Evolutionary conservation across 371 early-diverging fungal genomes (phyloP).

Genomic region (Phascolomyces articulosus): DNA sequence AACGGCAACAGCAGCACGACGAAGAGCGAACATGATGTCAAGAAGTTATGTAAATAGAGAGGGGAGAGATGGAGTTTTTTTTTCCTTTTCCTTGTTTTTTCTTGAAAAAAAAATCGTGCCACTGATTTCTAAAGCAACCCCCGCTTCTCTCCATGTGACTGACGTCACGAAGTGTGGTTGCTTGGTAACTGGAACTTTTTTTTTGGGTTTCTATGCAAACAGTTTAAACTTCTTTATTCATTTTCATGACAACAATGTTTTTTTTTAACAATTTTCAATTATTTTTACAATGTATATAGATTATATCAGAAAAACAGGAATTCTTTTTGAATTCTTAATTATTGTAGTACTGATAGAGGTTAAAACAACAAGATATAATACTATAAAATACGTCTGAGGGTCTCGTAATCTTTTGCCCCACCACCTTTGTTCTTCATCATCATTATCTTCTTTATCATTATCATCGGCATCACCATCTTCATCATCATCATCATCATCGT

Average conservation of each 20-base stretch:
- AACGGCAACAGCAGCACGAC: constrained; percentile 37
- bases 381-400: too few relatives aligned
- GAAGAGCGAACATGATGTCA: constrained; percentile 32
- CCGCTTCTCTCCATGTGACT: constrained; percentile 5
- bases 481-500: too few relatives aligned
- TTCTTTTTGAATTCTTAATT: neutral
- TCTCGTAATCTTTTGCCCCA: too few relatives aligned
- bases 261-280: too few relatives aligned
- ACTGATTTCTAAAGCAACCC: neutral
- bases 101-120: constrained; percentile 15
- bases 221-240: neutral
- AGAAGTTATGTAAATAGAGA: neutral
- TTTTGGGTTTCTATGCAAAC: neutral
- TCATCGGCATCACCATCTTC: too few relatives aligned
- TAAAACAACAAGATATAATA: too few relatives aligned
- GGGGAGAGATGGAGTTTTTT: constrained; percentile 6
- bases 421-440: too few relatives aligned
- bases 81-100: constrained; percentile 6
- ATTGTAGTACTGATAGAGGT: neutral
- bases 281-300: too few relatives aligned
- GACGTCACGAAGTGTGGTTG: neutral
- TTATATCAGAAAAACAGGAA: neutral
- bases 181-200: neutral
- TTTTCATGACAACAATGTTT: neutral
- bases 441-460: too few relatives aligned